Evolutionary conservation across 2,329 filamentous ascomycete species (phyloP).

Genomic region (Sphaceloma murrayae): DNA sequence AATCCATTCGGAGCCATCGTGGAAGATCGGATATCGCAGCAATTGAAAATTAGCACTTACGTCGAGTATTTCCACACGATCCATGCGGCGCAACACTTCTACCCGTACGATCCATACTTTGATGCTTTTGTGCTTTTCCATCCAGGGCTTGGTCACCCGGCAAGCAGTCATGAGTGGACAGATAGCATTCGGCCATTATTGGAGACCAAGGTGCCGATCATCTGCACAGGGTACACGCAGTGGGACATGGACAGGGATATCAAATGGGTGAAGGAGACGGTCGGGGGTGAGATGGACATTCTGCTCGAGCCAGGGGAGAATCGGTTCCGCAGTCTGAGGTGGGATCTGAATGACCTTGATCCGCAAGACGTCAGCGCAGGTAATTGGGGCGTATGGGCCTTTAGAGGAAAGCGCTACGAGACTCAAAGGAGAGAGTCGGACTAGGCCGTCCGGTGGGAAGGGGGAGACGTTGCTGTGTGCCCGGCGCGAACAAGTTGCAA

Average conservation of each 20-base stretch:
- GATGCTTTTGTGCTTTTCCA: slow-evolving; percentile 97
- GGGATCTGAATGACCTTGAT: slow-evolving; percentile 94
- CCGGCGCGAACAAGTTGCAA: no score
- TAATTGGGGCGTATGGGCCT: slow-evolving; percentile 96
- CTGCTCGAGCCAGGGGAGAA: slow-evolving; percentile 91
- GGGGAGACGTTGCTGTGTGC: no score
- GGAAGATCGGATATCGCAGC: slow-evolving; percentile 78
- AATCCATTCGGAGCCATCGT: slow-evolving; percentile 94
- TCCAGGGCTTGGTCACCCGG: slow-evolving; percentile 88
- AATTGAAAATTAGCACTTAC: slow-evolving; percentile 94
- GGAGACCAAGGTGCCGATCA: slow-evolving; percentile 89
- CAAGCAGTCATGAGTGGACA: slow-evolving; percentile 87
- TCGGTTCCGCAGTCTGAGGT: slow-evolving; percentile 80
- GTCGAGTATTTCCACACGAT: slow-evolving; percentile 98
- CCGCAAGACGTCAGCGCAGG: slow-evolving; percentile 89
- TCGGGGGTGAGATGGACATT: slow-evolving; percentile 82
- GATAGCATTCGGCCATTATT: slow-evolving; percentile 81
- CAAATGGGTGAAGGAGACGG: slow-evolving; percentile 77
- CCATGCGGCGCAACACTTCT: slow-evolving; percentile 81
- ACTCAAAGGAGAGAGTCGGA: slow-evolving; percentile 28
- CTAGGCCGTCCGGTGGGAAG: no score
- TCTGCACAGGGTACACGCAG: slow-evolving; percentile 93
- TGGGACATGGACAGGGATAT: slow-evolving; percentile 91
- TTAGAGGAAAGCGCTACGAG: slow-evolving; percentile 92
- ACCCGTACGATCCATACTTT: slow-evolving; percentile 95